A percentile compares a stretch with the other conserved stretches of the same genome.
Evolutionary conservation across 1,284 basidiomycete species (phyloP).

Genomic region (Ceratobasidium papillatum): DNA sequence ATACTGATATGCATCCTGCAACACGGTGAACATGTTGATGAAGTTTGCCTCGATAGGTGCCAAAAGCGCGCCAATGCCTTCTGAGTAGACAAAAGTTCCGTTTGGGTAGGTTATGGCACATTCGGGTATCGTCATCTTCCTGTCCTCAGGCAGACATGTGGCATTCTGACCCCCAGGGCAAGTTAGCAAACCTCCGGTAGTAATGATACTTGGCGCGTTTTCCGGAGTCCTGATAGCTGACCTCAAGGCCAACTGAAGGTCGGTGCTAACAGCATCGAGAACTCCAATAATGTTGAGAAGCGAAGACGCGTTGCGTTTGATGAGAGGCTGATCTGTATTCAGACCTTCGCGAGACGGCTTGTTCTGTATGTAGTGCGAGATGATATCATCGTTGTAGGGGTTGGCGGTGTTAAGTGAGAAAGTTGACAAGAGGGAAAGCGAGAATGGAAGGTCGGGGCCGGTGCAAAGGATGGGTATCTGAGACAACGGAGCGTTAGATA

Average conservation of each 20-base stretch:
- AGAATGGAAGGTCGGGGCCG: background rate
- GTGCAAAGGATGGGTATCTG: background rate
- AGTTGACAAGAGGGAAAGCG: background rate
- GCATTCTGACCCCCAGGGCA: conserved; percentile 6
- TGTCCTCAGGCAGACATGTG: conserved; percentile 1
- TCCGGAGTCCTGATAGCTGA: background rate
- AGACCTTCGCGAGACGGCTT: background rate
- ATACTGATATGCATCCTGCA: conserved; percentile 20
- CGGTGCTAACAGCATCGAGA: conserved; percentile 3
- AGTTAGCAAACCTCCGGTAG: background rate
- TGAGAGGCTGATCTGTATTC: background rate
- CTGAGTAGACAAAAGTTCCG: background rate
- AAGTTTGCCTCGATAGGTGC: background rate
- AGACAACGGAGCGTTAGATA: background rate
- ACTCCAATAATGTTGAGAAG: background rate
- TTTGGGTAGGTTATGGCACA: background rate
- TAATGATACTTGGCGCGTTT: background rate
- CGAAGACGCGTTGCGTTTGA: background rate
- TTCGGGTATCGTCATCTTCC: background rate
- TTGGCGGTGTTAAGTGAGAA: background rate
- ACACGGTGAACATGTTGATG: conserved; percentile 3
- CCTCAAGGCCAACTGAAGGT: background rate
- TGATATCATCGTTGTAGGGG: conserved; percentile 7
- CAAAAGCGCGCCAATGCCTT: background rate
- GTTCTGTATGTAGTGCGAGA: background rate